Base-by-base conservation (phyloP, 352 stramenopile genomes). In the Phytophthora multivora region DNA sequence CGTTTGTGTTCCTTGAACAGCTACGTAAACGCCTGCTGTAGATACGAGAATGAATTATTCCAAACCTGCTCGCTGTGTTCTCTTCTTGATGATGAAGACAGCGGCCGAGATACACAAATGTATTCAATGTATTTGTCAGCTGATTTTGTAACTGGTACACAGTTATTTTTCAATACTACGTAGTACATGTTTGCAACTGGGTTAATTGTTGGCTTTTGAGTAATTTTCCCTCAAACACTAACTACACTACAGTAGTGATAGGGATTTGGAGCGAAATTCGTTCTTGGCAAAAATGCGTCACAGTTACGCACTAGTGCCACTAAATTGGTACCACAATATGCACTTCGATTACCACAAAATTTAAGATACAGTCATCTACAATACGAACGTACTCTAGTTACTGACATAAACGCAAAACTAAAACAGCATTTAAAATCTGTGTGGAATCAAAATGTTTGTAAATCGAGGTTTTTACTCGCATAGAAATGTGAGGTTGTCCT, bases 1-100 rank as follows among this genome's bases (percentile, higher is more conserved):
- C 85, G n/a, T 92, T 94, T 45, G 82, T 94, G n/a, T 92, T 91
- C 51, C 60, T 94, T 12, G 85, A 94, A 45, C 85, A 94, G 56
- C 71, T 94, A 5, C 85, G 83, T 33, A 86, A 81, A 62, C 73
- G 83, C 26, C 63, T 94, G 63, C 67, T 91, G 45, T 90, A 67
- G 23, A 45, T 16, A 13, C 9, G 46, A 15, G 8, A 31, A 10
- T 30, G 36, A 2, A 28, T 16, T 48, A 15, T 40, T 47, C 46
- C 48, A 49, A 39, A 43, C 9, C 5, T 26, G 38, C 4, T 46
- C 19, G 16, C 18, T 46, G 26, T 12, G 0, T 5, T 16, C 8
- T 46, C 18, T 15, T 25, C 0, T 10, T 21, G 40, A 28, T 11
- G 38, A 39, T 8, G 11, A 26, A 26, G 38, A 11, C 9, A n/a